Conservation (phyloP, 2,329 filamentous ascomycete species). For the Onygena corvina region DNA sequence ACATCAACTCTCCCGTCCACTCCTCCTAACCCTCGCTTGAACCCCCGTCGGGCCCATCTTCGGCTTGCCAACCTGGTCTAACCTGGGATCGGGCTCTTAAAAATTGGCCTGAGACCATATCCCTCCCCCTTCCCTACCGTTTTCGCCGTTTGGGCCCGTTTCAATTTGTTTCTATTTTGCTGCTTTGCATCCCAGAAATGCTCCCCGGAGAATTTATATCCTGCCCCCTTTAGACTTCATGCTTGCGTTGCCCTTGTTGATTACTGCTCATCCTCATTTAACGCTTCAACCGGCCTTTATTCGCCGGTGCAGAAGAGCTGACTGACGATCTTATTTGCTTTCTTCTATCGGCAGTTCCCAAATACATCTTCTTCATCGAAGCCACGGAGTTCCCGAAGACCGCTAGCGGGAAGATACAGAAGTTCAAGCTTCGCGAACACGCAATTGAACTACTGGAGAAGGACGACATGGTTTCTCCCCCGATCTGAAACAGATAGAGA, state of each 20-base stretch:
- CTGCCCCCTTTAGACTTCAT: background rate
- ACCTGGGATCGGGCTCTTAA: no score
- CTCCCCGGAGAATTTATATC: conserved; percentile 6
- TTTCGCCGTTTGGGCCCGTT: background rate
- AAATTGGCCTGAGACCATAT: no score
- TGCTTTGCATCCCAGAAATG: background rate
- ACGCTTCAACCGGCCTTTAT: background rate
- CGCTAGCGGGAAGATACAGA: conserved; percentile 91
- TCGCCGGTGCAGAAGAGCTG: no score
- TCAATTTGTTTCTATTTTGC: background rate
- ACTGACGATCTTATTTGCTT: conserved; percentile 6
- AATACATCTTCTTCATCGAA: conserved; percentile 70
- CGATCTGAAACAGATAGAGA: background rate
- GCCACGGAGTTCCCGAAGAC: conserved; percentile 75
- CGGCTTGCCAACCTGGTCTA: no score
- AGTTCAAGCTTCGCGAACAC: conserved; percentile 67
- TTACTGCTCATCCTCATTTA: background rate
- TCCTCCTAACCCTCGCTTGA: no score
- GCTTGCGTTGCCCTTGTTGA: background rate
- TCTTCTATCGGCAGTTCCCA: conserved; percentile 50
- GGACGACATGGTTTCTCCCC: background rate
- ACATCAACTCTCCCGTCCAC: no score
- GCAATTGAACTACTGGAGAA: conserved; percentile 42
- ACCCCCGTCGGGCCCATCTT: no score
- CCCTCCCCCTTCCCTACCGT: no score